A percentile compares a stretch with the other conserved stretches of the same genome.
Evolutionary conservation across 2,329 filamentous ascomycete genomes (phyloP).

Genomic region (Fusarium pseudonygamai): DNA sequence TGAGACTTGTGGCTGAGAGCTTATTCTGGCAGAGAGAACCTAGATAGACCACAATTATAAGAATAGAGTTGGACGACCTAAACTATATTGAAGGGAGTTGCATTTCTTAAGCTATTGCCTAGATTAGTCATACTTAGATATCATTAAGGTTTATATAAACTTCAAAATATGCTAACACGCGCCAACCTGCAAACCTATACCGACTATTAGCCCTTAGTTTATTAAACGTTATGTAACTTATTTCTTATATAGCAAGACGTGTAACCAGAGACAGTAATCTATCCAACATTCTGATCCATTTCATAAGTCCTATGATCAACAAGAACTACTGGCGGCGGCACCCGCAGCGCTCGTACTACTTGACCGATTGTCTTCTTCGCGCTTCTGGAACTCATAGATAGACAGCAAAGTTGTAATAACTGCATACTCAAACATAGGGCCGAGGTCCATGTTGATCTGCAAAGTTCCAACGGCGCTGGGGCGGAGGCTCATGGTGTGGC

Average conservation of each 20-base stretch:
- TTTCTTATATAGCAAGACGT: no score
- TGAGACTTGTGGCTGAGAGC: no score
- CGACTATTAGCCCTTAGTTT: background rate
- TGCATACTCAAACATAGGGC: background rate
- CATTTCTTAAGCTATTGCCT: background rate
- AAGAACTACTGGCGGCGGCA: background rate
- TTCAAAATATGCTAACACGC: background rate
- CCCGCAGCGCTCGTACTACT: background rate
- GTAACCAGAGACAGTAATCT: background rate
- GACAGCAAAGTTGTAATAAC: background rate
- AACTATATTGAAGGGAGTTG: background rate
- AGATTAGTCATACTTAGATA: fast-evolving
- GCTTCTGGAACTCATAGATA: background rate
- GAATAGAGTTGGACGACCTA: background rate
- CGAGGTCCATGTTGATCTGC: background rate
- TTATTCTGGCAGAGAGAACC: no score
- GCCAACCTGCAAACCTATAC: background rate
- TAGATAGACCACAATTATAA: background rate
- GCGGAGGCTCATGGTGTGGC: background rate
- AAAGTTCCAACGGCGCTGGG: background rate
- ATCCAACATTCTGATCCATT: no score
- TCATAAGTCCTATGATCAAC: background rate
- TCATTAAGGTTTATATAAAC: background rate
- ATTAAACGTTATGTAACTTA: background rate
- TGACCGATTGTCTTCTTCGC: background rate